Conservation (phyloP, 2,329 filamentous ascomycete genomes). For the Lomentospora prolificans region DNA sequence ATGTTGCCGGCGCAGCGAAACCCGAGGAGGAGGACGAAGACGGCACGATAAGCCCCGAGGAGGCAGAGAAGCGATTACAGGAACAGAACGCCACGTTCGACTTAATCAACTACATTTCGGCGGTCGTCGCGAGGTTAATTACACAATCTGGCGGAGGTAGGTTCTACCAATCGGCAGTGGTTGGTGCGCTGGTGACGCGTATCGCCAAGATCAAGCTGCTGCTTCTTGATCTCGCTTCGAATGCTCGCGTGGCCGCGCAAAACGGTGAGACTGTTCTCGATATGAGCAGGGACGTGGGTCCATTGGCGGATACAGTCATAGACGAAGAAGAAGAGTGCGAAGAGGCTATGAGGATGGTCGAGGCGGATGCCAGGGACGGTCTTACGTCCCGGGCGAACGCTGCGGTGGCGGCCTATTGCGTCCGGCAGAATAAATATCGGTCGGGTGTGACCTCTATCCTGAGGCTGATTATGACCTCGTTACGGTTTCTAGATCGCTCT, state of each 20-base stretch:
- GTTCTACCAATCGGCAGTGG: constrained; percentile 9
- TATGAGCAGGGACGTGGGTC: background rate
- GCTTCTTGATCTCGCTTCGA: constrained; percentile 2
- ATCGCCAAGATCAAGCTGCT: constrained; percentile 11
- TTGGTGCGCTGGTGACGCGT: constrained; percentile 9
- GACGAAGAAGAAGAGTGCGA: constrained; percentile 9
- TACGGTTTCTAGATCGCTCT: background rate
- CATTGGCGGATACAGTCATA: background rate
- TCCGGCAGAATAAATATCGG: constrained; percentile 11
- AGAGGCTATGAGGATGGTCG: constrained; percentile 5
- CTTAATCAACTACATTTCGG: constrained; percentile 13
- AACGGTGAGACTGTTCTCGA: background rate
- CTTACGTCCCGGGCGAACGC: background rate
- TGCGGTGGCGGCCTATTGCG: constrained; percentile 7
- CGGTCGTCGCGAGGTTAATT: constrained; percentile 10
- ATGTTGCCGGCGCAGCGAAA: background rate
- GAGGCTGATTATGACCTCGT: constrained; percentile 5
- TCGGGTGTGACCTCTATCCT: constrained; percentile 6
- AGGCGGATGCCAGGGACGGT: constrained; percentile 2
- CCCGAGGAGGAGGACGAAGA: background rate
- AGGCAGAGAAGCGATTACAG: background rate
- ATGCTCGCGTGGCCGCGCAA: background rate
- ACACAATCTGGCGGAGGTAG: constrained; percentile 8
- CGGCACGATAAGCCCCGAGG: background rate
- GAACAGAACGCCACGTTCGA: constrained; percentile 4